A percentile compares a stretch with the other conserved stretches of the same genome.
Evolutionary conservation across 805 yeast species (phyloP).

Genomic region (Cyberlindnera xishuangbannaensis): DNA sequence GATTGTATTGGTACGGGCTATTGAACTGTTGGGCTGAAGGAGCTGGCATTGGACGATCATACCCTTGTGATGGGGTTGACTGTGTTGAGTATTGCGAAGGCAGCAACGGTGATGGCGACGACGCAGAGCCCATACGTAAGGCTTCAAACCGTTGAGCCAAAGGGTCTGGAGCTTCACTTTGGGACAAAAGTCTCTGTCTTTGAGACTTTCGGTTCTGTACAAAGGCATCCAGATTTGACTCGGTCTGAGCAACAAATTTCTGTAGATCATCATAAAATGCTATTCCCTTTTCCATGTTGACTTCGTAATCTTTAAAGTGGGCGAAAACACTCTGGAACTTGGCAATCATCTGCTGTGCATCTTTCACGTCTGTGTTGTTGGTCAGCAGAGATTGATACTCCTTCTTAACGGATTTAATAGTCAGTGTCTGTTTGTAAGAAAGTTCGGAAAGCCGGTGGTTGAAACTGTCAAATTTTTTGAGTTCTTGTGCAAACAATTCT

Average conservation of each 20-base stretch:
- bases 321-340: conserved; percentile 44
- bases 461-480: conserved; percentile 69
- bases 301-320: conserved; percentile 50
- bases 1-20: conserved; percentile 7
- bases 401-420: conserved; percentile 41
- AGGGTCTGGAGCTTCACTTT: conserved; percentile 4
- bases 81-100: conserved; percentile 9
- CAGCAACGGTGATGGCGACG: conserved; percentile 4
- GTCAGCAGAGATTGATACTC: conserved; percentile 41
- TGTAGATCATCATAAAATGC: conserved; percentile 51
- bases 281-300: conserved; percentile 57
- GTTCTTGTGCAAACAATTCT: conserved; percentile 60
- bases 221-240: conserved; percentile 19
- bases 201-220: conserved; percentile 22
- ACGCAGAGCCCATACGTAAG: conserved; percentile 9
- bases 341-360: conserved; percentile 35
- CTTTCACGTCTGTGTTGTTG: conserved; percentile 37
- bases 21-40: conserved; percentile 5
- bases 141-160: conserved; percentile 8
- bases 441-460: conserved; percentile 63
- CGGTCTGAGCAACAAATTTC: conserved; percentile 22
- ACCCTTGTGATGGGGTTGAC: conserved; percentile 1
- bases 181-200: conserved; percentile 15
- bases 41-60: conserved; percentile 12
- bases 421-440: conserved; percentile 54